Evolutionary conservation across 306 rosid genomes (phyloP).

Genomic region (Crotalaria pallida): DNA sequence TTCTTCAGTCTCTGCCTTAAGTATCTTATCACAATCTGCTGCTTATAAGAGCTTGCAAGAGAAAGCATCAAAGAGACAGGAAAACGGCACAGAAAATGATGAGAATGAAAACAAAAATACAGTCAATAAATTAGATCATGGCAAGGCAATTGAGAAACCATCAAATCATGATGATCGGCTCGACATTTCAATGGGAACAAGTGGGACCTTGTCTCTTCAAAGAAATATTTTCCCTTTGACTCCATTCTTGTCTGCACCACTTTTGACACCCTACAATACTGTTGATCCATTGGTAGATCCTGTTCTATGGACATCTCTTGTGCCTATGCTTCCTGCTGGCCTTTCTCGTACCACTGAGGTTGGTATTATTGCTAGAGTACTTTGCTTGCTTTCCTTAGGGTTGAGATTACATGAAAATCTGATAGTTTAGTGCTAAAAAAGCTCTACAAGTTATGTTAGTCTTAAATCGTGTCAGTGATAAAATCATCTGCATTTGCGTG

Average conservation of each 20-base stretch:
- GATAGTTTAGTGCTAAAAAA: neutral
- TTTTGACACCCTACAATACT: constrained; percentile 64
- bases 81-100: constrained; percentile 53
- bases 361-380: constrained; percentile 29
- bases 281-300: constrained; percentile 85
- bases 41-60: constrained; percentile 89
- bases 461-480: neutral
- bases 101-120: constrained; percentile 81
- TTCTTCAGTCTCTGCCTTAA: constrained; percentile 72
- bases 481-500: neutral
- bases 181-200: constrained; percentile 61
- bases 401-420: constrained; percentile 2
- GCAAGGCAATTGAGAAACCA: constrained; percentile 75
- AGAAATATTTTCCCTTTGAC: constrained; percentile 67
- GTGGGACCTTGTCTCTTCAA: constrained; percentile 74
- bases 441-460: neutral
- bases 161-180: constrained; percentile 52
- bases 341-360: constrained; percentile 75
- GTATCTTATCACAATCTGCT: constrained; percentile 79
- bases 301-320: constrained; percentile 82
- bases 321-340: constrained; percentile 69
- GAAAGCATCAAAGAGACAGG: constrained; percentile 68
- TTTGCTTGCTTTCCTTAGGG: constrained; percentile 10
- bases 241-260: constrained; percentile 83
- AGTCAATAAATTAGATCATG: constrained; percentile 68